These are phyloP conservation scores for Colletotrichum eleusines DNA, from an alignment of 2,329 filamentous ascomycete genomes.

Conservation along the genomic window DNA sequence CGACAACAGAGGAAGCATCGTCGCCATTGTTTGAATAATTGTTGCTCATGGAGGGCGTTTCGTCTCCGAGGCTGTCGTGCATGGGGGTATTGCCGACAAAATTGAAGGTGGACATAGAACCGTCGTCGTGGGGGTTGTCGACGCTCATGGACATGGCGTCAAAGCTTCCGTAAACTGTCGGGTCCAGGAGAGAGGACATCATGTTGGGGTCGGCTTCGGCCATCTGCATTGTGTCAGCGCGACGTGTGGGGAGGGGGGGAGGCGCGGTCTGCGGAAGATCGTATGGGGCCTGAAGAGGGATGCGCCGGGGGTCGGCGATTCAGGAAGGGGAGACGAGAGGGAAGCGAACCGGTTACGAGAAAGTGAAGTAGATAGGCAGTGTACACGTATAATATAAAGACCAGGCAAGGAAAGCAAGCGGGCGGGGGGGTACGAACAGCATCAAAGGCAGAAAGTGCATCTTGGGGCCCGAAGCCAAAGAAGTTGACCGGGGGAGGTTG, in stretches of 20 bases:
- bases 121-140: slow-evolving; percentile 51
- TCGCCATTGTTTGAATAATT: slow-evolving; percentile 38
- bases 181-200: slow-evolving; percentile 59
- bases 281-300: slow-evolving; percentile 6
- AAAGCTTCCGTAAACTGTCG: slow-evolving; percentile 52
- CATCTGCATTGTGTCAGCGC: slow-evolving; percentile 43
- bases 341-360: slow-evolving; percentile 20
- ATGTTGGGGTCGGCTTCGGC: slow-evolving; percentile 52
- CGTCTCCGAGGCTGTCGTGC: slow-evolving; percentile 38
- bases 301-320: slow-evolving; percentile 32
- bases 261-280: slow-evolving; percentile 19
- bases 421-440: slow-evolving; percentile 33
- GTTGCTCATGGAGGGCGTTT: slow-evolving; percentile 30
- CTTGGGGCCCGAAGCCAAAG: slow-evolving; percentile 51
- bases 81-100: slow-evolving; percentile 47
- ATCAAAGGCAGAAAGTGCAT: slow-evolving; percentile 42
- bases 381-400: slow-evolving; percentile 12
- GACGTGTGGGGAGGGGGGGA: not conserved
- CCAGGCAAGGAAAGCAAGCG: slow-evolving; percentile 22
- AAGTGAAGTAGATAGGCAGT: slow-evolving; percentile 1
- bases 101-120: slow-evolving; percentile 44
- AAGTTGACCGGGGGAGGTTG: slow-evolving; percentile 52
- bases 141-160: slow-evolving; percentile 59
- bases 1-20: slow-evolving; percentile 49
- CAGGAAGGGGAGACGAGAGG: slow-evolving; percentile 12